These are phyloP conservation scores for Blastocrithidia nonstop DNA, from an alignment of 208 protist genomes.

Conservation along the genomic window DNA sequence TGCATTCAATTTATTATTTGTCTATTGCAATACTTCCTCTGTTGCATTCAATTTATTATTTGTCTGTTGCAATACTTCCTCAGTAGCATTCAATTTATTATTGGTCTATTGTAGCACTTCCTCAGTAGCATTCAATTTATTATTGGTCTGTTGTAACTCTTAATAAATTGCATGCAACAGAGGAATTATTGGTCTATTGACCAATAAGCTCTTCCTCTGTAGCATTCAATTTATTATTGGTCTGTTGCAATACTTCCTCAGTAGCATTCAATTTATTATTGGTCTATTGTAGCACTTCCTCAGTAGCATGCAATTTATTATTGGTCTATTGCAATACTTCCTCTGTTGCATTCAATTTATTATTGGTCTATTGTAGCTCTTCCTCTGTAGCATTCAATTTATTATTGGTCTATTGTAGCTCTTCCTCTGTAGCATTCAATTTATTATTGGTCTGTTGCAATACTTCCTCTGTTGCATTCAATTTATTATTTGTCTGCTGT, in stretches of 20 bases:
- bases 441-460: conserved; percentile 11
- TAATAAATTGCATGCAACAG: conserved; percentile 6
- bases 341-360: conserved; percentile 4
- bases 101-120: conserved; percentile 7
- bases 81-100: conserved; percentile 8
- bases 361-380: conserved; percentile 1
- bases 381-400: conserved; percentile 6
- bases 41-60: too few species aligned
- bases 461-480: conserved; percentile 10
- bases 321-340: conserved; percentile 6
- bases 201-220: conserved; percentile 10
- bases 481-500: conserved; percentile 8
- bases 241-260: conserved; percentile 7
- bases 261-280: conserved; percentile 13
- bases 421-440: conserved; percentile 6
- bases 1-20: too few species aligned
- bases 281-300: conserved; percentile 9
- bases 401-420: conserved; percentile 2
- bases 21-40: too few species aligned
- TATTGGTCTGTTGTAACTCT: conserved; percentile 9
- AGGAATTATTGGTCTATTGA: conserved; percentile 2
- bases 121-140: conserved; percentile 13
- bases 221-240: conserved; percentile 7
- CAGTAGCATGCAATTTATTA: conserved; percentile 6
- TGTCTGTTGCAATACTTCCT: too few species aligned